Evolutionary conservation across 2,329 filamentous ascomycete genomes (phyloP), one percentile per base, ranked within the genome.

Genomic region (Clonostachys rhizophaga): DNA sequence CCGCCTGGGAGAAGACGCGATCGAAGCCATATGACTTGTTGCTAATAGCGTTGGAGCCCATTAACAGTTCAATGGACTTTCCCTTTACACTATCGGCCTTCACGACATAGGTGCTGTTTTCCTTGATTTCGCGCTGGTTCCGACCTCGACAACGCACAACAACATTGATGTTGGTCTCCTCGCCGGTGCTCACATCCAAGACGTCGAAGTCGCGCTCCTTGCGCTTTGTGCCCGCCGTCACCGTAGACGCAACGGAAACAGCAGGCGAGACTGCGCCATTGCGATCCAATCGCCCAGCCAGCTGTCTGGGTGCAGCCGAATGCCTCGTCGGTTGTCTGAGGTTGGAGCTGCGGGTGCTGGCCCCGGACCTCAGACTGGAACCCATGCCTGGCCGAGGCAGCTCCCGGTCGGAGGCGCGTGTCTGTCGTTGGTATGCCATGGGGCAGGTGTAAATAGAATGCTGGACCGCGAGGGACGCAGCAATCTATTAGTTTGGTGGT

Each of bases 11-110:
- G 60, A 96, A 99, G 54, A 97, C 94, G 62, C 92, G 94, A 68
- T 99, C 94, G 63, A 99, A 99, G 54, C 87, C 85, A 64, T 99
- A 99, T 0, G 89, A 88, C 71, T 97, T 97, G 70, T 99, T 96
- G 73, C 86, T 95, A 48, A 97, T 70, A 34, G 94, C 88, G 66
- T 86, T 95, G 1, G 91, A 86, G 1, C 92, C 94, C 89, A 97
- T 96, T 5, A 86, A 91, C 43, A 99, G 69, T 55, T 95, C 87
- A 24, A 99, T 83, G 37, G 78, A 80, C 59, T 87, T 90, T 41
- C 91, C 91, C 67, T 89, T 92, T 51, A 90, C 84, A n/a, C 89
- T 91, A 56, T 94, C 88, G 5, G 91, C 92, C 20, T 79, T 84
- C 10, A 99, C 83, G 2, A 97, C 91, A 2, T 97, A 91, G 37